Evolutionary conservation across 306 rosid genomes (phyloP), one percentile per base, ranked within the genome.

Genomic region (Nissolia schottii): DNA sequence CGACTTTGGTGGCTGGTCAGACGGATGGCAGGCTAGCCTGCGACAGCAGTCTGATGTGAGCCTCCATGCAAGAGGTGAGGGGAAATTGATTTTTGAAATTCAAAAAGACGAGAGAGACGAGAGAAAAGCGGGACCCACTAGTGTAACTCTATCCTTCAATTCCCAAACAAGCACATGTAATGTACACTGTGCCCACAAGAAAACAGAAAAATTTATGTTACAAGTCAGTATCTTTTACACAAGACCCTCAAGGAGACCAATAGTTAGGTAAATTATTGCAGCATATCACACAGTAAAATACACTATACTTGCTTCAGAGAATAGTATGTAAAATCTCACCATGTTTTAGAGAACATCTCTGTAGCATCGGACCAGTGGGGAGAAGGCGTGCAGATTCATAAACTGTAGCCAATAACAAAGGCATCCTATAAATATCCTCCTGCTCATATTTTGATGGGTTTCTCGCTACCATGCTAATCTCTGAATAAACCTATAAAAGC

Each of bases 341-440:
- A 76, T 78, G 80, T 70, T 83, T 77, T 53, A 86, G 70, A 65
- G 93, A 92, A 76, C 97, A 92, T 82, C 97, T 86, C 82, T 89
- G 96, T 45, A 92, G 76, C 80, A 92, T 79, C 58, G 89, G 83
- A 55, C 93, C 82, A 1, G 79, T 68, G 28, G 92, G 87, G 46
- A 87, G 81, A 80, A 92, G 92, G 29, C 96, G 90, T n/a, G 86
- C 89, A 73, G 94, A 81, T 78, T 92, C 94, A 46, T 83, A 92
- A 64, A 89, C 63, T 56, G 96, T 86, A 73, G 97, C 92, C 85
- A 86, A 71, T 60, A 92, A 75, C 80, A 92, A 84, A 29, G 81
- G 83, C 87, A 87, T 83, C 85, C 85, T 81, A 76, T 83, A 79
- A 79, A 86, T 78, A 68, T 84, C 76, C 64, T 78, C 86, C 4